These are phyloP conservation scores for Wallemia hederae DNA, from an alignment of 1,284 basidiomycete species.

Conservation along the genomic window DNA sequence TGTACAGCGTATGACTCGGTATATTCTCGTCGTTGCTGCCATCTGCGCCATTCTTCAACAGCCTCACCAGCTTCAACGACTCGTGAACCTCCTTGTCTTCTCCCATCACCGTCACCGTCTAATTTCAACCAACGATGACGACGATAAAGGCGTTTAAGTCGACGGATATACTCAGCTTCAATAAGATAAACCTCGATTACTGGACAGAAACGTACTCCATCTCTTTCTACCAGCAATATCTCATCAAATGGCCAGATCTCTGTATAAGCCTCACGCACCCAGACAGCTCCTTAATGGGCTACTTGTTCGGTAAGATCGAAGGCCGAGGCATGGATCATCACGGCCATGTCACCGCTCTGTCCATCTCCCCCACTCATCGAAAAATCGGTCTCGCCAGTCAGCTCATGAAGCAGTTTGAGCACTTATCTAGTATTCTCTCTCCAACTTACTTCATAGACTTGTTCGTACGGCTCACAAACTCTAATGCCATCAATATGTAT, in stretches of 20 bases:
- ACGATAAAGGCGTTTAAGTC: constrained; percentile 20
- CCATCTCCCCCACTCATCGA: constrained; percentile 15
- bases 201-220: constrained; percentile 20
- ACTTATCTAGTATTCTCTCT: constrained; percentile 12
- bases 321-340: constrained; percentile 16
- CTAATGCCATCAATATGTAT: constrained; percentile 17
- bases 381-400: constrained; percentile 15
- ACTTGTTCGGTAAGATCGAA: constrained; percentile 17
- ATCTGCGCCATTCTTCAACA: background rate
- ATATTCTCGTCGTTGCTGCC: background rate
- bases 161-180: constrained; percentile 20
- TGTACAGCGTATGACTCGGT: background rate
- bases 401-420: constrained; percentile 16
- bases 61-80: background rate
- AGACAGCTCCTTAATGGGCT: constrained; percentile 1
- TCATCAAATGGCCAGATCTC: constrained; percentile 15
- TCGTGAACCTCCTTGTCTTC: no score
- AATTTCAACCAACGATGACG: constrained; percentile 16
- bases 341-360: constrained; percentile 17
- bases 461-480: constrained; percentile 18
- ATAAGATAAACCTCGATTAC: constrained; percentile 21
- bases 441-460: constrained; percentile 18
- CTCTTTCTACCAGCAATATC: constrained; percentile 7
- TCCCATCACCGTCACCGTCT: no score
- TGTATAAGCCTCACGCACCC: constrained; percentile 11